Evolutionary conservation across 192 early-diverging fungal species (phyloP).

Genomic region (Radiomyces spectabilis): DNA sequence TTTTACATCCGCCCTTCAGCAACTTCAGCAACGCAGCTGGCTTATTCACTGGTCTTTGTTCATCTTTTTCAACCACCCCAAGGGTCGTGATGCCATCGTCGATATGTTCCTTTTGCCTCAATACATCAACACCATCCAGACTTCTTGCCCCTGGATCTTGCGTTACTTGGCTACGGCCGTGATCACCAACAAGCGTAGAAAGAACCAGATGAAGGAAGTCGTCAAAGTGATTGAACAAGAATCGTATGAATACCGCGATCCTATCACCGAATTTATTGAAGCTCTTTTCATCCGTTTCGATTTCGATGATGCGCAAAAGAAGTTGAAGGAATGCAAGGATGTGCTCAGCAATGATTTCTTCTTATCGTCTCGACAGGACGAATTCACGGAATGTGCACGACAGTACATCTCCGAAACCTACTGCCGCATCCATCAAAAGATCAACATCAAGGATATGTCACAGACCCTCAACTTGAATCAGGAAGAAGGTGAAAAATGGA

Average conservation of each 20-base stretch:
- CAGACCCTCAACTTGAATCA: slow-evolving; percentile 76
- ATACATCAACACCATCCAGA: slow-evolving; percentile 97
- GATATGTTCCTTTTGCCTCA: slow-evolving; percentile 86
- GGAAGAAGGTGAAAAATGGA: slow-evolving; percentile 95
- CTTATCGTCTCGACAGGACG: slow-evolving; percentile 72
- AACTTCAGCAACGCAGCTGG: slow-evolving; percentile 89
- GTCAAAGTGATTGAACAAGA: slow-evolving; percentile 84
- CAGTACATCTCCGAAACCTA: slow-evolving; percentile 94
- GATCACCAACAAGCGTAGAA: slow-evolving; percentile 84
- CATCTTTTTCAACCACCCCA: slow-evolving; percentile 97
- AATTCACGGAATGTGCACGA: slow-evolving; percentile 91
- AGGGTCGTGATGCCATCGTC: slow-evolving; percentile 87
- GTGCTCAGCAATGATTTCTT: slow-evolving; percentile 89
- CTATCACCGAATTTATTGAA: slow-evolving; percentile 90
- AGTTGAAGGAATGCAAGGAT: slow-evolving; percentile 79
- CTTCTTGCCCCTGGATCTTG: slow-evolving; percentile 93
- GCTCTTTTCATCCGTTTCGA: slow-evolving; percentile 89
- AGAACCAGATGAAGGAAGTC: slow-evolving; percentile 80
- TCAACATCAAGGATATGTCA: slow-evolving; percentile 81
- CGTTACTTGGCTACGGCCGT: slow-evolving; percentile 87
- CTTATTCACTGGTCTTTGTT: slow-evolving; percentile 95
- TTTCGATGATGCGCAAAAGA: slow-evolving; percentile 83
- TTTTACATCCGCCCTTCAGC: slow-evolving; percentile 67
- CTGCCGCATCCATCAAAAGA: slow-evolving; percentile 94
- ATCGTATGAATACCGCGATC: slow-evolving; percentile 75